Evolutionary conservation across 768 basidiomycete genomes (phyloP), one percentile per base, ranked within the genome.

Genomic region (Kwoniella sp.): DNA sequence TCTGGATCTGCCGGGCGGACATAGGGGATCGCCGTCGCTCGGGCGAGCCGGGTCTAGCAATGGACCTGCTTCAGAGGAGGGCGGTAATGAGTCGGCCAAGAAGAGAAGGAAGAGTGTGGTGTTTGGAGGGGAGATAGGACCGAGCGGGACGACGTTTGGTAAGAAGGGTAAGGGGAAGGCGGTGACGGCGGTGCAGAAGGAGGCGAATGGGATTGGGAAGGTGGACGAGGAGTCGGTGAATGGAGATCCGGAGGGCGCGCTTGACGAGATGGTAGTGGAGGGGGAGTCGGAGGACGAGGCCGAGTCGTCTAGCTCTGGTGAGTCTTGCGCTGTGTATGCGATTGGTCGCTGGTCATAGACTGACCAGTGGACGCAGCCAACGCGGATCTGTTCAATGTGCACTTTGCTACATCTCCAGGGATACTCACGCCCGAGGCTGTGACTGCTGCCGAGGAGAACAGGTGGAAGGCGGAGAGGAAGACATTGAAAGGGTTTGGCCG

Each of bases 401-500:
- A 91, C 65, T 91, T 88, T 69, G 88, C 87, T 9, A 63, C 79
- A 12, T 76, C 77, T 4, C 80, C 88, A 3, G 50, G 73, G 79
- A 31, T 63, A 67, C 26, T 73, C 10, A 65, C 57, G 1, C 27
- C 63, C 6, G 53, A 61, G 12, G 79, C 78, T 14, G 79, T 83
- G 48, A 65, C 74, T 10, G 75, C 80, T 4, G 83, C 80, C 0
- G 83, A 86, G 43, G 71, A 78, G 38, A 73, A 76, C 5, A 69
- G 78, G 19, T 91, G 88, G 88, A 78, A 69, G 15, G 76, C 74
- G 15, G 76, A 76, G 0, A 78, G 78, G 60, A 77, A 76, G 43
- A 79, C 75, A 28, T 56, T 79, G 6, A 81, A 82, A n/a, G 82
- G 79, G 44, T 75, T 90, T 12, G 86, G 87, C 0, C 59, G 76